These are phyloP conservation scores for Pyrus hybrid DNA, from an alignment of 331 rosid species.

Conservation along the genomic window DNA sequence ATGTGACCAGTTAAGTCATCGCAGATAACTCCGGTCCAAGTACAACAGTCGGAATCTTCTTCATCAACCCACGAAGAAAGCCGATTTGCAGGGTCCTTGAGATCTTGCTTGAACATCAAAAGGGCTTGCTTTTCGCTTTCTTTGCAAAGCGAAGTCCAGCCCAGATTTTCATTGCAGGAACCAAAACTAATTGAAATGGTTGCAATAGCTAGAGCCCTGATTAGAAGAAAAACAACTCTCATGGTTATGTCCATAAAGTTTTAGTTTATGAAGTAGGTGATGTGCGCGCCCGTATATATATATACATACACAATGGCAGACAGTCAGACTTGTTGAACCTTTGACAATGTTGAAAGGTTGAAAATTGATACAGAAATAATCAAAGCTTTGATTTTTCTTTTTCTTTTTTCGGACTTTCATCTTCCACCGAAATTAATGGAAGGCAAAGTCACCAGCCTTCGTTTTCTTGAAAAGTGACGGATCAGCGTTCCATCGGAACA, in stretches of 20 bases:
- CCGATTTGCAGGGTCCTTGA: slow-evolving; percentile 8
- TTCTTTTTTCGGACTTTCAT: no score
- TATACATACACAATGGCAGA: no score
- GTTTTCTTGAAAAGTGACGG: no score
- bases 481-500: no score
- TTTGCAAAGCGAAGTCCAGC: not conserved
- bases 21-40: slow-evolving; percentile 23
- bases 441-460: no score
- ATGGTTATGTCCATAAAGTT: not conserved
- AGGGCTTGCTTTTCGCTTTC: not conserved
- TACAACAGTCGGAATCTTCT: slow-evolving; percentile 9
- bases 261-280: not conserved
- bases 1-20: not conserved
- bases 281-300: not conserved
- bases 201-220: not conserved
- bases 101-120: slow-evolving; percentile 14
- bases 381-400: no score
- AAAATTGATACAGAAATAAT: no score
- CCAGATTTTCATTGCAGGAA: not conserved
- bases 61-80: slow-evolving; percentile 19
- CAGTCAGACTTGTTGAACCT: not conserved
- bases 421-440: no score
- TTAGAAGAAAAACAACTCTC: not conserved
- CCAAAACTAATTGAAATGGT: not conserved
- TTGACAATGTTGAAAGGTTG: not conserved